Conservation (phyloP, 2,329 filamentous ascomycete genomes). For the Emmonsiellopsis sp. region DNA sequence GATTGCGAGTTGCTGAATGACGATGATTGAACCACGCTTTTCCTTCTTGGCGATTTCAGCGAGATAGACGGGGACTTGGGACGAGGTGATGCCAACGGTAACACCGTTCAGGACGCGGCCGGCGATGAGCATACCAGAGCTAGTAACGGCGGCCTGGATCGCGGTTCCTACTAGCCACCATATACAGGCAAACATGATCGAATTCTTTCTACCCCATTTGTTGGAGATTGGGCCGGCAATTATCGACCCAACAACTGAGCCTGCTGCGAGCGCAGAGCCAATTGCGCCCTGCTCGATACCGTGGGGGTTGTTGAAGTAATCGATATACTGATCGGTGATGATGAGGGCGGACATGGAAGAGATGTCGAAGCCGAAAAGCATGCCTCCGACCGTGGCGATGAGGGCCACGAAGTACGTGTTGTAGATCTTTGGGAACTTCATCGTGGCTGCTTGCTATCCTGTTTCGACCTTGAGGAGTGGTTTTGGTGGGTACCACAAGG, state of each 20-base stretch:
- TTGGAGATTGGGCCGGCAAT: slow-evolving; percentile 39
- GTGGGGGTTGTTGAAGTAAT: slow-evolving; percentile 43
- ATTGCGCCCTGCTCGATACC: slow-evolving; percentile 42
- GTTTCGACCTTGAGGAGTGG: too few relatives aligned
- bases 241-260: slow-evolving; percentile 39
- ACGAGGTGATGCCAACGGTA: slow-evolving; percentile 26
- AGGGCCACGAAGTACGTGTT: slow-evolving; percentile 46
- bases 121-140: slow-evolving; percentile 29
- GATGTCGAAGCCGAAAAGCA: slow-evolving; percentile 48
- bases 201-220: slow-evolving; percentile 37
- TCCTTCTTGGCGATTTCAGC: slow-evolving; percentile 27
- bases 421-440: slow-evolving; percentile 42
- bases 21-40: slow-evolving; percentile 23
- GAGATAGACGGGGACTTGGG: slow-evolving; percentile 29
- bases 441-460: slow-evolving; percentile 12
- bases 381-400: slow-evolving; percentile 44
- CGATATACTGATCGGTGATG: slow-evolving; percentile 39
- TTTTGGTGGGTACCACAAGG: too few relatives aligned
- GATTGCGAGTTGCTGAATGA: slow-evolving; percentile 29
- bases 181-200: slow-evolving; percentile 39
- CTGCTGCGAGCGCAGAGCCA: slow-evolving; percentile 39
- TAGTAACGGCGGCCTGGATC: slow-evolving; percentile 29
- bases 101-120: slow-evolving; percentile 20
- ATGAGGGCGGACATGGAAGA: slow-evolving; percentile 46
- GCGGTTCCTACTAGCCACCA: slow-evolving; percentile 41